Percentiles rank a stretch among this genome's conserved stretches.
These are phyloP conservation scores for Suillus plorans DNA, from an alignment of 768 basidiomycete genomes.

Conservation along the genomic window DNA sequence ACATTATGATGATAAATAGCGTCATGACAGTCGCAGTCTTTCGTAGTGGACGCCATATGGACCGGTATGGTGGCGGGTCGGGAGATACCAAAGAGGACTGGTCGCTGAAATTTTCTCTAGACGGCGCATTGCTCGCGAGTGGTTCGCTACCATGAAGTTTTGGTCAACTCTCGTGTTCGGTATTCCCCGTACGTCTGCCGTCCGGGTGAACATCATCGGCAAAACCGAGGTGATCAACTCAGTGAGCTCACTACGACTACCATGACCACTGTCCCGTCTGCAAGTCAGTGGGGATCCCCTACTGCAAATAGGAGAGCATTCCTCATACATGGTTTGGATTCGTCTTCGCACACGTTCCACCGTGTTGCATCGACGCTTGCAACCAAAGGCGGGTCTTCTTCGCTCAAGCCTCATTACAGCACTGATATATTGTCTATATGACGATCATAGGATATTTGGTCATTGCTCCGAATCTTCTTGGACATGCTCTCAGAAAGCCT, in stretches of 20 bases:
- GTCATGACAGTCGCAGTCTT: too few relatives aligned
- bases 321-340: constrained; percentile 20
- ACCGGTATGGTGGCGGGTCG: too few relatives aligned
- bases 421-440: not conserved
- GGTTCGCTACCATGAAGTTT: too few relatives aligned
- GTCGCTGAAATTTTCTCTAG: too few relatives aligned
- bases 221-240: too few relatives aligned
- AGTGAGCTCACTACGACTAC: not conserved
- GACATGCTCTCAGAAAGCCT: constrained; percentile 18
- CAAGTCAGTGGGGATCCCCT: constrained; percentile 20
- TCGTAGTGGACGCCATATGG: too few relatives aligned
- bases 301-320: constrained; percentile 16
- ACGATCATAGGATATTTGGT: constrained; percentile 22
- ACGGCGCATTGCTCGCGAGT: too few relatives aligned
- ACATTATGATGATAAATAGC: too few relatives aligned
- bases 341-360: constrained; percentile 17
- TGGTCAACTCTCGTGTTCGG: too few relatives aligned
- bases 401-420: not conserved
- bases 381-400: constrained; percentile 14
- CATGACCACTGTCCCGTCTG: constrained; percentile 1
- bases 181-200: too few relatives aligned
- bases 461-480: constrained; percentile 23
- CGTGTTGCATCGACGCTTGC: constrained; percentile 16
- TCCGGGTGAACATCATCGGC: too few relatives aligned
- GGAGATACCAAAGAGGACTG: too few relatives aligned